Evolutionary conservation across 768 basidiomycete genomes (phyloP), one percentile per base, ranked within the genome.

Genomic region (Tulasnella sp.): DNA sequence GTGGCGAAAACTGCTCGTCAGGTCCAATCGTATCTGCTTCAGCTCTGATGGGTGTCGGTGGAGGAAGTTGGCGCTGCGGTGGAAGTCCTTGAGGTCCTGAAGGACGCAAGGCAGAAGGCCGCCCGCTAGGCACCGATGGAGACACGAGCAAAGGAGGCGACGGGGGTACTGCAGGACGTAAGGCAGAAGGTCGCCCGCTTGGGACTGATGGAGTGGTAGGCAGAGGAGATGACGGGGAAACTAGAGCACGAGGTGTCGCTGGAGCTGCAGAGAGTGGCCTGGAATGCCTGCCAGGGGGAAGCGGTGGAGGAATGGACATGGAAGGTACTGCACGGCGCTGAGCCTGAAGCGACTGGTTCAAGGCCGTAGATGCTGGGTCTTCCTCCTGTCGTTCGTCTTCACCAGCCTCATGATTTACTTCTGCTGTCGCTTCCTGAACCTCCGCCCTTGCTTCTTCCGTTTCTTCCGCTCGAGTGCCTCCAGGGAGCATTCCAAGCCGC

Each of bases 361-460:
- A 70, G 52, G 62, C 60, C 38, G 65, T 66, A 49, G 61, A 54
- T 44, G 65, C 59, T 31, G 76, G 75, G 56, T 77, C 78, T 53
- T 73, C 76, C 62, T 84, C 82, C 34, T 81, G 60, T 82, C 74
- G 8, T 70, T 86, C 84, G 63, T 87, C 85, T 64, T 86, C 84
- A 65, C 85, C 84, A 4, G 76, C 79, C 60, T 86, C 85, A 24
- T 81, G 79, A 38, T 75, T 75, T 22, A 82, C 81, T 9, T 31
- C 53, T 41, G n/a, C n/a, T n/a, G n/a, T n/a, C n/a, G n/a, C 15
- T 4, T 78, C 78, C 46, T 86, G 84, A 19, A 82, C 81, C 3
- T 80, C 79, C 30, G 71, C 70, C 31, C 68, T 65, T 43, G 27
- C 7, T 38, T 7, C 41, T 44, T 45, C 54, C 12, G 24, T 15